Base-by-base conservation (phyloP, 2,329 filamentous ascomycete species). In the Diaporthe amygdali region DNA sequence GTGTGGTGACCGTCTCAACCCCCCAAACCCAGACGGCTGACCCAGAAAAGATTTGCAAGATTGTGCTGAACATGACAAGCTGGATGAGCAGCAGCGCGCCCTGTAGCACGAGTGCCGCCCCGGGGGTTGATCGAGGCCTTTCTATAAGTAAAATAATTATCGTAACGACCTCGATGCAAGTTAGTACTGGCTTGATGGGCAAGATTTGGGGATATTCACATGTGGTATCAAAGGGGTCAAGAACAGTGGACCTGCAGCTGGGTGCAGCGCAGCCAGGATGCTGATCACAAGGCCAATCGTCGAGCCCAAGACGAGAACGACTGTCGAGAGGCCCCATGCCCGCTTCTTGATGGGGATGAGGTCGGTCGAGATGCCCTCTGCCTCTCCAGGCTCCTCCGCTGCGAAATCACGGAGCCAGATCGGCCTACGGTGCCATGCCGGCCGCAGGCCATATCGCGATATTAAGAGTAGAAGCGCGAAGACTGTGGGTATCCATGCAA, bases 31-130 rank as follows among this genome's bases (percentile, higher is more conserved):
- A 51, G 30, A 73, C 51, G 8, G 59, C 71, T 0, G 74, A 69
- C 73, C 75, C 76, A 30, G 78, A 51, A 17, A 76, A 73, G 3
- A 79, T 76, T 51, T 79, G 74, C 22, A 82, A 78, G 17, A 84
- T 77, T 15, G 80, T 74, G 6, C 80, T 74, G 32, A 80, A 70
- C 5, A 82, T 59, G 0, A 76, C 72, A 22, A 77, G 39, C 67
- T 82, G 77, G 22, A 80, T 73, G n/a, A 78, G 70, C 25, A 84
- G 66, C 39, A 82, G 76, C 17, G 76, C 75, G 32, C 77, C 73
- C 22, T 81, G 74, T 84, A 88, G 74, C 93, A 93, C 76, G 95
- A 95, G 80, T 95, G 95, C 76, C 93, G 93, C 0, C 93, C 93
- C 9, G 93, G 92, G 75, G 86, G 94, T 47, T 20, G 66, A 70